These are phyloP conservation scores for Xylariaceae sp. DNA, from an alignment of 2,329 filamentous ascomycete genomes.

Conservation along the genomic window DNA sequence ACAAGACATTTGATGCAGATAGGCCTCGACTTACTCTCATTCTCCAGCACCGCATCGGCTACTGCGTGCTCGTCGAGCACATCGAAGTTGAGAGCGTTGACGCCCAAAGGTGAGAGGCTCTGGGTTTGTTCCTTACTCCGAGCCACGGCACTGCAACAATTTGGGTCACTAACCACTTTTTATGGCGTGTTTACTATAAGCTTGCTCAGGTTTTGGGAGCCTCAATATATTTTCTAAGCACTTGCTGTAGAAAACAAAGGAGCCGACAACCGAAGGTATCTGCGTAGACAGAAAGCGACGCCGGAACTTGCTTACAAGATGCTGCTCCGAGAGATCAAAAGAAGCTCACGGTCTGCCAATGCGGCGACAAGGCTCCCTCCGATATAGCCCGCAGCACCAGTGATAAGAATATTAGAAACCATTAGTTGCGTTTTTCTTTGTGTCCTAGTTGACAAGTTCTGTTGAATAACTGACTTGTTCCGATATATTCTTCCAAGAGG, in stretches of 20 bases:
- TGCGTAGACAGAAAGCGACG: no score
- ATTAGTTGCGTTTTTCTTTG: slow-evolving; percentile 4
- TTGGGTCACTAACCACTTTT: no score
- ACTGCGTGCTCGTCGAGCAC: slow-evolving; percentile 28
- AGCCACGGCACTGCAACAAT: slow-evolving; percentile 26
- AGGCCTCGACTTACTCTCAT: slow-evolving; percentile 13
- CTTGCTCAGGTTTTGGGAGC: no score
- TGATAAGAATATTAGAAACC: slow-evolving; percentile 25
- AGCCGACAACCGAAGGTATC: no score
- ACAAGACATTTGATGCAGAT: not conserved
- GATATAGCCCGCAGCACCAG: slow-evolving; percentile 25
- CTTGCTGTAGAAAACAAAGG: no score
- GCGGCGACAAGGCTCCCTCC: slow-evolving; percentile 37
- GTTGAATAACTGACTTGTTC: no score
- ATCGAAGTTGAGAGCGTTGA: slow-evolving; percentile 32
- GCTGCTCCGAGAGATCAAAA: slow-evolving; percentile 21
- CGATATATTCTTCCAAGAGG: no score
- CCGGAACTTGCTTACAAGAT: slow-evolving; percentile 15
- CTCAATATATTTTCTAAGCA: no score
- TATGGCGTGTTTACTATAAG: no score
- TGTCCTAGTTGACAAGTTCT: no score
- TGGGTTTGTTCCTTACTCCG: slow-evolving; percentile 34
- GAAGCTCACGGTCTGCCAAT: slow-evolving; percentile 24
- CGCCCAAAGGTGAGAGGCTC: slow-evolving; percentile 29
- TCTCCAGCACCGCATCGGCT: slow-evolving; percentile 11